These are phyloP conservation scores for Patellifolia procumbens DNA, from an alignment of 179 eudicot genomes.

Conservation along the genomic window DNA sequence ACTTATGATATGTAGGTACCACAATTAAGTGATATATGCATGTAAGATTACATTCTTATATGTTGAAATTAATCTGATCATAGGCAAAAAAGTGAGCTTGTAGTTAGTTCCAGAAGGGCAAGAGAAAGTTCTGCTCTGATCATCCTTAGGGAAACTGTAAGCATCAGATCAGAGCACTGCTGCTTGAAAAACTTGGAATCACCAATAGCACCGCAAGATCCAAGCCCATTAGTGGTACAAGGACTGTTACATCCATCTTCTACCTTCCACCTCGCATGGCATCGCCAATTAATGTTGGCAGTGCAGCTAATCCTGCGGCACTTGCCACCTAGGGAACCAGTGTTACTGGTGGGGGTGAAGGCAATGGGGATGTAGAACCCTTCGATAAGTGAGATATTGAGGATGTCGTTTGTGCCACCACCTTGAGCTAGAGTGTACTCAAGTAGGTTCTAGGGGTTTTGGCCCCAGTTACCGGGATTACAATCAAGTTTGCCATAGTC, in stretches of 20 bases:
- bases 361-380: constrained; percentile 50
- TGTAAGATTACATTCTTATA: no score
- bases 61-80: background rate
- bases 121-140: constrained; percentile 41
- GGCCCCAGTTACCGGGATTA: constrained; percentile 20
- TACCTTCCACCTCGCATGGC: constrained; percentile 27
- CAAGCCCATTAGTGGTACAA: constrained; percentile 34
- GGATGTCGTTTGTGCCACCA: constrained; percentile 35
- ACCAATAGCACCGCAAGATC: constrained; percentile 34
- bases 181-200: constrained; percentile 37
- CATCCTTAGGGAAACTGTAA: no score
- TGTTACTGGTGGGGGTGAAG: constrained; percentile 28
- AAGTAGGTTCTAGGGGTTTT: constrained; percentile 45
- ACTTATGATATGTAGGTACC: no score
- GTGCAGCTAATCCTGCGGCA: constrained; percentile 27
- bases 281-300: constrained; percentile 35
- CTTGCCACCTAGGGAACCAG: background rate
- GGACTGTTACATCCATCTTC: constrained; percentile 48
- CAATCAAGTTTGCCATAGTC: constrained; percentile 28
- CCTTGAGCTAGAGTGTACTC: constrained; percentile 47
- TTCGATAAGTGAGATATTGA: constrained; percentile 48
- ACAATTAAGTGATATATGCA: no score
- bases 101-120: constrained; percentile 49
- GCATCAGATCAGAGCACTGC: constrained; percentile 37
- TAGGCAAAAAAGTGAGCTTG: constrained; percentile 47